Conservation (phyloP, 1,139 yeast species). For the Lipomyces yarrowii region DNA sequence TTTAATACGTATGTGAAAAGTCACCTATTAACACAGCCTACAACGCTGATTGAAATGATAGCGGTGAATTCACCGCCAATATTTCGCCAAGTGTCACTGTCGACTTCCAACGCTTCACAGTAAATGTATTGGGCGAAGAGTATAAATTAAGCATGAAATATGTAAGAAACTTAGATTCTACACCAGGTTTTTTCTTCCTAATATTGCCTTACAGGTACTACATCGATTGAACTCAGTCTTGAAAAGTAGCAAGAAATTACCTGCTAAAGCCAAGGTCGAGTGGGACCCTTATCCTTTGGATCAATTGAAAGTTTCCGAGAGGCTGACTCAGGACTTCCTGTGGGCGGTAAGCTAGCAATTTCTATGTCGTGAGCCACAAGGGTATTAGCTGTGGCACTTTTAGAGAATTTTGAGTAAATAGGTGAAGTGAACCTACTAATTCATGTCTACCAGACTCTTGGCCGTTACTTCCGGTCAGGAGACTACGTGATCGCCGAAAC, state of each 20-base stretch:
- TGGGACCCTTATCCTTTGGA: background rate
- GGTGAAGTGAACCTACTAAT: background rate
- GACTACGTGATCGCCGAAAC: slow-evolving; percentile 77
- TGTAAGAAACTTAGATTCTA: background rate
- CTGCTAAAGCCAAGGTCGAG: background rate
- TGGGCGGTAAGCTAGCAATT: background rate
- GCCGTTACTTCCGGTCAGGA: slow-evolving; percentile 54
- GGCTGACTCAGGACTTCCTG: background rate
- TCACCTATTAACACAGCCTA: background rate
- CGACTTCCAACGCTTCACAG: background rate
- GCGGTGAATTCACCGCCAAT: background rate
- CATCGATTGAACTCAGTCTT: background rate
- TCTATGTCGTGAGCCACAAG: background rate
- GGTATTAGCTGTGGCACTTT: background rate
- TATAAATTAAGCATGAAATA: background rate
- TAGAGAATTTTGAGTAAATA: background rate
- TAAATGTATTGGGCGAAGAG: background rate
- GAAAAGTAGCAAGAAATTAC: background rate
- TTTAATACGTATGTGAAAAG: background rate
- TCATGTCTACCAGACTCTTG: background rate
- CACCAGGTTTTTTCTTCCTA: background rate
- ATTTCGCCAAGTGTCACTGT: background rate
- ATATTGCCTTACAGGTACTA: background rate
- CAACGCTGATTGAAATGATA: background rate
- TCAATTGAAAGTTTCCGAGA: background rate